Percentiles rank a stretch among this genome's conserved stretches.
These are phyloP conservation scores for Verticillium nonalfalfae DNA, from an alignment of 2,329 filamentous ascomycete genomes.

Conservation along the genomic window DNA sequence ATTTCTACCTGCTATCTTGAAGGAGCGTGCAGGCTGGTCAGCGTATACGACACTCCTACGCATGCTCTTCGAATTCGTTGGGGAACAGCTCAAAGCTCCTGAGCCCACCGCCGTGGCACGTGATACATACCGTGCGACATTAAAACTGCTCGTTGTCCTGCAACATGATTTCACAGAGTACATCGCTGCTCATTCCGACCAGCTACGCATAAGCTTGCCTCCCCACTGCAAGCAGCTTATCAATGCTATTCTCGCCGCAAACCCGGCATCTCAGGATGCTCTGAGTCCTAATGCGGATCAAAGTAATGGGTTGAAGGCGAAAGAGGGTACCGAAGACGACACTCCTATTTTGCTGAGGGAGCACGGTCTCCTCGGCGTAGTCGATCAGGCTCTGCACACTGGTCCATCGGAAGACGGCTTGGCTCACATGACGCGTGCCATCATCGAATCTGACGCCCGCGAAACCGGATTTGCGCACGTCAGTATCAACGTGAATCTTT, in stretches of 20 bases:
- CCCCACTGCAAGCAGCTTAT: constrained; percentile 80
- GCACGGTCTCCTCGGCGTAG: constrained; percentile 50
- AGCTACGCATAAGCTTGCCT: constrained; percentile 75
- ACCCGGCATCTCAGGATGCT: constrained; percentile 42
- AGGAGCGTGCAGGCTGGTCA: constrained; percentile 67
- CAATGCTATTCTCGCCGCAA: constrained; percentile 81
- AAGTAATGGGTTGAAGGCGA: constrained; percentile 62
- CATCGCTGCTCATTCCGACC: constrained; percentile 77
- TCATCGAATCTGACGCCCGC: constrained; percentile 52
- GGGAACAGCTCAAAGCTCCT: constrained; percentile 70
- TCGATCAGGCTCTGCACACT: constrained; percentile 52
- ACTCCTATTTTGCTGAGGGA: constrained; percentile 47
- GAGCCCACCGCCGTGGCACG: constrained; percentile 65
- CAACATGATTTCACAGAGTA: constrained; percentile 96
- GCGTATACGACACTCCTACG: constrained; percentile 68
- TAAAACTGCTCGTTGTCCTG: constrained; percentile 77
- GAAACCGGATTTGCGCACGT: constrained; percentile 61
- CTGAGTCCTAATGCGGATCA: neutral
- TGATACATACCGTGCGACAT: constrained; percentile 76
- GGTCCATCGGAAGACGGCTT: constrained; percentile 67
- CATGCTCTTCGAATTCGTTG: constrained; percentile 65
- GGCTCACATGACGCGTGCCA: constrained; percentile 68
- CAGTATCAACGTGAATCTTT: constrained; percentile 60
- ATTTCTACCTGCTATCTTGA: constrained; percentile 71
- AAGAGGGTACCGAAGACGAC: constrained; percentile 60